Evolutionary conservation across 2,329 filamentous ascomycete species (phyloP).

Genomic region (Samsoniella hepiali): DNA sequence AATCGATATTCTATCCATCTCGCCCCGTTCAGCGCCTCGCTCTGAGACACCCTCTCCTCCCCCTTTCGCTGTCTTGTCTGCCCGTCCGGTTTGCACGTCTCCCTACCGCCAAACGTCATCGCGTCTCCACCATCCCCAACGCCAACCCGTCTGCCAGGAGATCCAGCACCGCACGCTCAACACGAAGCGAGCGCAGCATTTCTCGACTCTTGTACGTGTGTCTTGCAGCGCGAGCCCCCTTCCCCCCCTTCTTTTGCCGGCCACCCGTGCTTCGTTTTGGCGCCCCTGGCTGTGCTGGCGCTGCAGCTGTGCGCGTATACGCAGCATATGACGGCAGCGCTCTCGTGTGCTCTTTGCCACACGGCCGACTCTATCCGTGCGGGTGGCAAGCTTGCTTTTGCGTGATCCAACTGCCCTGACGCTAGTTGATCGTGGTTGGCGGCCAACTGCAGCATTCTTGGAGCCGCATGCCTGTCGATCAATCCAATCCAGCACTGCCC

Average conservation of each 20-base stretch:
- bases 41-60: background rate
- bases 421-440: slow-evolving; percentile 1
- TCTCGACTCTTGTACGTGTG: slow-evolving; percentile 12
- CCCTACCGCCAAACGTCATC: slow-evolving; percentile 28
- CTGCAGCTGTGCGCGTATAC: background rate
- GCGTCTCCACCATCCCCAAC: slow-evolving; percentile 29
- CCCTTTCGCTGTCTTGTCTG: background rate
- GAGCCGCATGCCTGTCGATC: slow-evolving; percentile 15
- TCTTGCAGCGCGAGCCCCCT: background rate
- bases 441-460: slow-evolving; percentile 10
- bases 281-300: background rate
- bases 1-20: background rate
- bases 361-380: slow-evolving; percentile 3
- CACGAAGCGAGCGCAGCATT: slow-evolving; percentile 11
- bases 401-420: background rate
- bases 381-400: background rate
- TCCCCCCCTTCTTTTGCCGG: background rate
- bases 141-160: slow-evolving; percentile 24
- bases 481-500: slow-evolving; percentile 11
- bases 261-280: background rate
- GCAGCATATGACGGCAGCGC: background rate
- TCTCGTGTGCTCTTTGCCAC: slow-evolving; percentile 14
- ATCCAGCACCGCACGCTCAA: slow-evolving; percentile 23
- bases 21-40: background rate
- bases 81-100: slow-evolving; percentile 13